Base-by-base conservation (phyloP, 345 rosid species). In the Corchorus olitorius region DNA sequence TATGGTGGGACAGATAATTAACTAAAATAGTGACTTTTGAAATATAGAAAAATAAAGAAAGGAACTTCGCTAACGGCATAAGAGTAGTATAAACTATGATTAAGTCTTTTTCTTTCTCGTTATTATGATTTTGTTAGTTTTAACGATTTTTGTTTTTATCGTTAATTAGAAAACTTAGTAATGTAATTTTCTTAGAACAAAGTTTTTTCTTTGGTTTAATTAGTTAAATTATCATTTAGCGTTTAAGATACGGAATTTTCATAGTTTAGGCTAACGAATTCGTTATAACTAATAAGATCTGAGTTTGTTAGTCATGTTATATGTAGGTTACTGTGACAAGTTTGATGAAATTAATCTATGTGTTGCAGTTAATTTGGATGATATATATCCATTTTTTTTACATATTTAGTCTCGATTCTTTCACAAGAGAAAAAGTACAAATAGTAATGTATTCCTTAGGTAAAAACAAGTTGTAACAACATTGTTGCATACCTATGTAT, bases 1-100 rank as follows among this genome's bases (percentile, higher is more conserved):
- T 65, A 52, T 13, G 61, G 77, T 77, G 74, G 78, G 81, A 41
- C 70, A 65, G 16, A 41, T 39, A 8, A 39, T 39, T 39, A 65
- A 65, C 5, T n/a, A 65, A 41, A 33, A 62, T 65, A n/a, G 20
- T 41, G 69, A 68, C 48, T 48, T 8, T 5, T 39, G 15, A 49
- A 68, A 5, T 39, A 39, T 27, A 27, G 27, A 39, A 39, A 1
- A 39, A 39, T 3, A 39, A 2, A 39, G 6, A 39, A 39, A 39
- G 6, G 5, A 15, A 27, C 37, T 22, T 48, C 5, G 39, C 56
- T 27, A 68, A 49, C 56, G 72, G 56, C 20, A 22, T 49, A 27
- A 45, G 43, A 14, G 22, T 27, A 15, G 4, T 68, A 39, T 45
- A 10, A 75, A 53, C 53, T 39, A 75, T 65, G 43, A 53, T 65